phyloP scores from a whole-genome alignment of 805 yeast genomes.

The Wickerhamomyces bisporus region DNA sequence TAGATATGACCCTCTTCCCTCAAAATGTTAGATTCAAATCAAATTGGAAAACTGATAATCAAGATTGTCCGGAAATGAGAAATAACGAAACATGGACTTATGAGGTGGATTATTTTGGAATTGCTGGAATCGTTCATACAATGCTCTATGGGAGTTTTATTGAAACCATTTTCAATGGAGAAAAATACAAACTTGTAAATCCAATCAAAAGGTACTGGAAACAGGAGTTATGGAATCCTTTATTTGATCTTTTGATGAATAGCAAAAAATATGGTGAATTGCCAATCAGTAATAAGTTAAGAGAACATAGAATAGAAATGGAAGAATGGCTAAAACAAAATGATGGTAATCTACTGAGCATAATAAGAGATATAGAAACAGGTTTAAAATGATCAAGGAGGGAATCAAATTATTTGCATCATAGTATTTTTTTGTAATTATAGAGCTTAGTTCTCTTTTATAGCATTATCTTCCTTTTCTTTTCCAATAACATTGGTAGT shows the following conservation, averaged over 20 bases:
- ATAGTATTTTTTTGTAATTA: too few species aligned
- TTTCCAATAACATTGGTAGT: too few species aligned
- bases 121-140: conserved; percentile 70
- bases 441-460: too few species aligned
- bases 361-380: conserved; percentile 33
- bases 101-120: conserved; percentile 79
- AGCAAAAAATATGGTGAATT: conserved; percentile 34
- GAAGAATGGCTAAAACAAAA: conserved; percentile 36
- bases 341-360: conserved; percentile 21
- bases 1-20: conserved; percentile 60
- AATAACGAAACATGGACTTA: conserved; percentile 60
- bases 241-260: conserved; percentile 62
- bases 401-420: too few species aligned
- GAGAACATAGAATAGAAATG: conserved; percentile 29
- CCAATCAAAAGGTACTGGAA: conserved; percentile 74
- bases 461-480: too few species aligned
- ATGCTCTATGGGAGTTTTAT: conserved; percentile 68
- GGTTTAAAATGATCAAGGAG: conserved; percentile 17
- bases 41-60: conserved; percentile 56
- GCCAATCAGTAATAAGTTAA: conserved; percentile 38
- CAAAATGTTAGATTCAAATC: conserved; percentile 48
- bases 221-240: conserved; percentile 57
- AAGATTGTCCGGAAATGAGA: conserved; percentile 71
- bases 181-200: conserved; percentile 33
- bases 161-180: conserved; percentile 32